Conservation (phyloP, 768 basidiomycete species). For the Austroboletus eburneus region DNA sequence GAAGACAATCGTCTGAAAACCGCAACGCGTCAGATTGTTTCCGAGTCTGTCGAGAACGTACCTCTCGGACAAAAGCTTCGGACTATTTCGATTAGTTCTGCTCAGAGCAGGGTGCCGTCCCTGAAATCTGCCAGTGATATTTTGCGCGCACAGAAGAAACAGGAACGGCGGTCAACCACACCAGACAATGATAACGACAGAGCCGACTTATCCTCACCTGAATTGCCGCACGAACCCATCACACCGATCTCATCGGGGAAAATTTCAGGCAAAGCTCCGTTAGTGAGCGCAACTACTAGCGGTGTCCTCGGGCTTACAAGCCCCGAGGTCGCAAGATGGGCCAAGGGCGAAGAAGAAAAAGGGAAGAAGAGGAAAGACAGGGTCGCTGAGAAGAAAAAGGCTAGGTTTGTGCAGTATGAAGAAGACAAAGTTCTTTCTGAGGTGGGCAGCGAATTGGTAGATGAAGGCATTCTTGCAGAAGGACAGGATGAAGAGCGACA, state of each 20-base stretch:
- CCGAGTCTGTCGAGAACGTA: conserved; percentile 12
- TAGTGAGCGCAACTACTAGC: conserved; percentile 1
- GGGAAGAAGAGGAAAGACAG: conserved; percentile 25
- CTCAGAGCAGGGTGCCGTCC: conserved; percentile 7
- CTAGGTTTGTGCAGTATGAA: conserved; percentile 38
- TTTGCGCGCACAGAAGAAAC: background rate
- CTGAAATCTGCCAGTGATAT: background rate
- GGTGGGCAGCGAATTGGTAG: conserved; percentile 8
- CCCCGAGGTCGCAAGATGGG: conserved; percentile 52
- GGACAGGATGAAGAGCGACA: conserved; percentile 22
- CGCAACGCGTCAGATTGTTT: conserved; percentile 15
- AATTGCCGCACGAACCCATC: conserved; percentile 29
- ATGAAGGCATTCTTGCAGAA: conserved; percentile 4
- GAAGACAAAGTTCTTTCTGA: conserved; percentile 25
- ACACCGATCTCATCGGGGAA: conserved; percentile 30
- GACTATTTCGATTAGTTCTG: background rate
- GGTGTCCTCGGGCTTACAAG: conserved; percentile 44
- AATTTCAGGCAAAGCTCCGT: conserved; percentile 14
- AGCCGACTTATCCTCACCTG: conserved; percentile 25
- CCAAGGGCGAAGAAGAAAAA: conserved; percentile 38
- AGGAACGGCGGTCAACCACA: conserved; percentile 11
- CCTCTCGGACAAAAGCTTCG: conserved; percentile 6
- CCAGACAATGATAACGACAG: conserved; percentile 13
- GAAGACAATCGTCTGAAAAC: conserved; percentile 1
- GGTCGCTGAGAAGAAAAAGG: conserved; percentile 34